A percentile compares a stretch with the other conserved stretches of the same genome.
These are phyloP conservation scores for Casuarina glauca DNA, from an alignment of 306 rosid species.

Conservation along the genomic window DNA sequence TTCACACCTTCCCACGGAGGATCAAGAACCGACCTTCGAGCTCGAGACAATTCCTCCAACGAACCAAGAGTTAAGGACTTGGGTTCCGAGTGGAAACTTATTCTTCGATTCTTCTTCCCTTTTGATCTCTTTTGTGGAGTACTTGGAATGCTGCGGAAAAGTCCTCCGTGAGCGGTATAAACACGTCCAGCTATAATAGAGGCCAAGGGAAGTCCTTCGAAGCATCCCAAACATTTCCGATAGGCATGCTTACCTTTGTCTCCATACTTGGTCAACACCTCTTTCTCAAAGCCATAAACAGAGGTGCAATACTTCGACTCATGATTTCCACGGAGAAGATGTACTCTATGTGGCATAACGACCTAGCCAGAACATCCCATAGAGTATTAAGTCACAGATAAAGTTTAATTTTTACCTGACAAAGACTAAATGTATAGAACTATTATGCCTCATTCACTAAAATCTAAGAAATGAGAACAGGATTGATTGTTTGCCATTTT, in stretches of 20 bases:
- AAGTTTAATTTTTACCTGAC: no score
- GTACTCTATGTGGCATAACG: slow-evolving; percentile 57
- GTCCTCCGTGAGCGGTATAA: slow-evolving; percentile 90
- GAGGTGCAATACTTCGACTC: slow-evolving; percentile 92
- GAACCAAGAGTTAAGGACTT: slow-evolving; percentile 60
- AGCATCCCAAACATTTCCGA: slow-evolving; percentile 87
- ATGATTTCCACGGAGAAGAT: slow-evolving; percentile 80
- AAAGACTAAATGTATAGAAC: neutral
- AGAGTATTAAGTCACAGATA: neutral
- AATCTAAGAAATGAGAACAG: no score
- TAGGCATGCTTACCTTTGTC: slow-evolving; percentile 83
- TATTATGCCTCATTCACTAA: neutral
- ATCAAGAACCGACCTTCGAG: slow-evolving; percentile 86
- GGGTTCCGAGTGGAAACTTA: slow-evolving; percentile 44
- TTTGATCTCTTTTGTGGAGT: slow-evolving; percentile 66
- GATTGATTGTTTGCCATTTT: neutral
- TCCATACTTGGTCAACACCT: slow-evolving; percentile 70
- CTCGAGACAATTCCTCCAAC: slow-evolving; percentile 68
- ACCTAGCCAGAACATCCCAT: slow-evolving; percentile 44
- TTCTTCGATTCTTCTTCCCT: slow-evolving; percentile 76
- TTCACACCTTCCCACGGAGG: slow-evolving; percentile 94
- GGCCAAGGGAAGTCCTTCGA: slow-evolving; percentile 91
- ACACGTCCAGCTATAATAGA: slow-evolving; percentile 70
- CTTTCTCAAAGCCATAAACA: slow-evolving; percentile 87
- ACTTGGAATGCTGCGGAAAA: slow-evolving; percentile 63